Conservation (phyloP, 2,329 filamentous ascomycete genomes). For the Aspergillus sojae region DNA sequence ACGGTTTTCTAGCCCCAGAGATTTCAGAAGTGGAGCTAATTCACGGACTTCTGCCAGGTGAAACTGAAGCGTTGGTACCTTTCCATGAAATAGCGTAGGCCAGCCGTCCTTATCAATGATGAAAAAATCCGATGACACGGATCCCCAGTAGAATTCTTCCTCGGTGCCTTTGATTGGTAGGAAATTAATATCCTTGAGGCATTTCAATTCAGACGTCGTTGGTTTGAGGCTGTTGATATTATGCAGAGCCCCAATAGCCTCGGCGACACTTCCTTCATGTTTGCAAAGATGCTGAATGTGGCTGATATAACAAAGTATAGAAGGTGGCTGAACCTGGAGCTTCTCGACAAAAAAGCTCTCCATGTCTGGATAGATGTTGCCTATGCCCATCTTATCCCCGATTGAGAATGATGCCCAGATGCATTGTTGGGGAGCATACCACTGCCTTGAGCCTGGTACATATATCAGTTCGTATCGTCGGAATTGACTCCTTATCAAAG, state of each 20-base stretch:
- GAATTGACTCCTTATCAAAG: neutral
- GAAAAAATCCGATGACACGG: conserved; percentile 1
- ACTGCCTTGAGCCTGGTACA: neutral
- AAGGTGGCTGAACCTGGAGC: neutral
- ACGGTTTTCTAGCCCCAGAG: neutral
- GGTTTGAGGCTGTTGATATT: neutral
- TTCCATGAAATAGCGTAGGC: neutral
- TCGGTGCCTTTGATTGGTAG: neutral
- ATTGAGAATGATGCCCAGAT: neutral
- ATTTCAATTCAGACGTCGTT: neutral
- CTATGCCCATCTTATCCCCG: neutral
- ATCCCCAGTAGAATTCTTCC: neutral
- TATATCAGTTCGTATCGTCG: neutral
- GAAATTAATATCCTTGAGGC: neutral
- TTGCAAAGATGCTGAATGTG: neutral
- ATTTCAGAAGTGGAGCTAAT: conserved; percentile 3
- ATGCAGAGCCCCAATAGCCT: neutral
- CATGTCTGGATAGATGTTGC: conserved; percentile 4
- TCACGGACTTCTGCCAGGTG: neutral
- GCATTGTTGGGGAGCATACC: neutral
- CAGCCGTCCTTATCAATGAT: conserved; percentile 10
- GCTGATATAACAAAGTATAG: neutral
- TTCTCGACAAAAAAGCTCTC: neutral
- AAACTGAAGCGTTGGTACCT: conserved; percentile 3
- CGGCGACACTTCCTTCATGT: neutral